Conservation (phyloP, 2,329 filamentous ascomycete genomes). For the Endoconidiophora polonica region DNA sequence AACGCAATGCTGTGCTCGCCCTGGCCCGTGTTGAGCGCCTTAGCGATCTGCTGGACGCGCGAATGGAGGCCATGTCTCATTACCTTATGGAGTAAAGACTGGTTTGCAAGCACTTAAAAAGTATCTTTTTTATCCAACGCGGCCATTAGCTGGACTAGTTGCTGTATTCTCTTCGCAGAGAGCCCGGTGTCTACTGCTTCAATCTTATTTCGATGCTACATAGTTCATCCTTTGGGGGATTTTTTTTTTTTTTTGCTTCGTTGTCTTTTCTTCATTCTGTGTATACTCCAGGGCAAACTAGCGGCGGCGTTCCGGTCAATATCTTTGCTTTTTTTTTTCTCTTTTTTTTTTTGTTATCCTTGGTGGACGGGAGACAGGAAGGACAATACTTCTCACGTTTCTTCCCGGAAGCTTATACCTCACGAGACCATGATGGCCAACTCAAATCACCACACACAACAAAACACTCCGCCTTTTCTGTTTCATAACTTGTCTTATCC, state of each 20-base stretch:
- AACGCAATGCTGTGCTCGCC: conserved; percentile 26
- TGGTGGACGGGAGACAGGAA: neutral
- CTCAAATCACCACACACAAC: no score
- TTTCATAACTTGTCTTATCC: conserved; percentile 1
- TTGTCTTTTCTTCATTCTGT: conserved; percentile 8
- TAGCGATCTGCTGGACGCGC: conserved; percentile 18
- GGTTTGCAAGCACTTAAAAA: neutral
- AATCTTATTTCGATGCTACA: conserved; percentile 1
- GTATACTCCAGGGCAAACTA: conserved; percentile 10
- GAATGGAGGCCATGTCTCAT: conserved; percentile 11
- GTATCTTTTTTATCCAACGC: neutral
- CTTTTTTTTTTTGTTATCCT: neutral
- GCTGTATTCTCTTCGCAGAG: conserved; percentile 8
- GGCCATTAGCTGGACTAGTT: conserved; percentile 12
- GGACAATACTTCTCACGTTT: neutral
- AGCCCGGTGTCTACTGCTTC: conserved; percentile 4
- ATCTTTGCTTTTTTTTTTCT: conserved; percentile 5
- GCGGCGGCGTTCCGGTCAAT: conserved; percentile 9
- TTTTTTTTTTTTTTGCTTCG: conserved; percentile 6
- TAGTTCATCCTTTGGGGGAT: neutral
- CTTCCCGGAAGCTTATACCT: neutral
- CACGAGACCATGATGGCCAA: neutral
- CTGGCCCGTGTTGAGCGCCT: conserved; percentile 35
- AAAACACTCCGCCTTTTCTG: neutral
- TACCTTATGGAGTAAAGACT: neutral